A percentile compares a stretch with the other conserved stretches of the same genome.
Evolutionary conservation across 1,139 yeast species (phyloP).

Genomic region (Blastobotrys ciferrii): DNA sequence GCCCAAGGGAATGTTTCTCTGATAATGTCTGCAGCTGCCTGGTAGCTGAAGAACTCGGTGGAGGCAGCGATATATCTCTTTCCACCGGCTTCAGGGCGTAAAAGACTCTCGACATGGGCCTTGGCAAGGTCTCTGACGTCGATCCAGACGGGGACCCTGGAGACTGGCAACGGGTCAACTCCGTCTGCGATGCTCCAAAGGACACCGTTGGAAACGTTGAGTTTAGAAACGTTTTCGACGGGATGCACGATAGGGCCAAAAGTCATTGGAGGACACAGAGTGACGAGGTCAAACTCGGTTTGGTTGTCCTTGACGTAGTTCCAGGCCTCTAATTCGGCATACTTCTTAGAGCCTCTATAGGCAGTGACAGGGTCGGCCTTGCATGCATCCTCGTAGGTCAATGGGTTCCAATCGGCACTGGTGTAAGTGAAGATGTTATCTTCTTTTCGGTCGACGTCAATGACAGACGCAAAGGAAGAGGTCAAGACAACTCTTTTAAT

Average conservation of each 20-base stretch:
- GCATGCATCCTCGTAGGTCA: conserved; percentile 41
- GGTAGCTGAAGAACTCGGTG: conserved; percentile 36
- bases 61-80: conserved; percentile 42
- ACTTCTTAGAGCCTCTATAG: conserved; percentile 13
- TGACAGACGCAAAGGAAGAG: conserved; percentile 53
- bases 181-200: conserved; percentile 19
- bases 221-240: conserved; percentile 23
- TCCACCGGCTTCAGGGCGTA: conserved; percentile 36
- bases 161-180: background rate
- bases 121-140: conserved; percentile 55
- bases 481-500: conserved; percentile 54
- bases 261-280: conserved; percentile 48
- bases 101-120: conserved; percentile 48
- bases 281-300: conserved; percentile 41
- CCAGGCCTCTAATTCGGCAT: conserved; percentile 16
- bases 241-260: conserved; percentile 46
- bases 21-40: conserved; percentile 38
- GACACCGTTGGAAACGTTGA: conserved; percentile 30
- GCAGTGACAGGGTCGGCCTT: conserved; percentile 19
- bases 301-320: conserved; percentile 23
- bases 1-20: conserved; percentile 41
- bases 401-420: conserved; percentile 44
- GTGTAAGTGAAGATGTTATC: conserved; percentile 36
- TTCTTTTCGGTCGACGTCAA: conserved; percentile 19
- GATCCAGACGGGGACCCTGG: conserved; percentile 26